Evolutionary conservation across 768 basidiomycete genomes (phyloP).

Genomic region (Tulasnella sp.): DNA sequence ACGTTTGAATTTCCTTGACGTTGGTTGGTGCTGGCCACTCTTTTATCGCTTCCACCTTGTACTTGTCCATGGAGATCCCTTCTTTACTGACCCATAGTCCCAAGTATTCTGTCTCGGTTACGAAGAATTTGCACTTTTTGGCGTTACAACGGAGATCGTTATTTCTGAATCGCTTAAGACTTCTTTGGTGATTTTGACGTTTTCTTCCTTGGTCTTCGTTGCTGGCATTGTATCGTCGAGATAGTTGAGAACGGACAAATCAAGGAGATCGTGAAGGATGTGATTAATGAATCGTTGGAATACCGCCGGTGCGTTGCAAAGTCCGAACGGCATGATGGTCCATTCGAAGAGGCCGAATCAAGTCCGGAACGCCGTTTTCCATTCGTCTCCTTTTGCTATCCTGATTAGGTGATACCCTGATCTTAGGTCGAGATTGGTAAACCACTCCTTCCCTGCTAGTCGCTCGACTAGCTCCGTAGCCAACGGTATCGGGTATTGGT

Average conservation of each 20-base stretch:
- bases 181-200: constrained; percentile 22
- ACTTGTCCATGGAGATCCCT: too few species aligned
- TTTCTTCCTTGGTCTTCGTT: constrained; percentile 19
- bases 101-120: too few species aligned
- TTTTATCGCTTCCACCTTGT: too few species aligned
- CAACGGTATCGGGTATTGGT: constrained; percentile 24
- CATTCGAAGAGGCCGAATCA: constrained; percentile 25
- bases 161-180: too few species aligned
- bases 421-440: constrained; percentile 27
- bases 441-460: constrained; percentile 21
- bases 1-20: too few species aligned
- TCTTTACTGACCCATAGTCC: too few species aligned
- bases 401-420: constrained; percentile 26
- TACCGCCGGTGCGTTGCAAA: constrained; percentile 26
- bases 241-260: constrained; percentile 22
- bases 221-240: constrained; percentile 27
- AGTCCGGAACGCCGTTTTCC: constrained; percentile 33
- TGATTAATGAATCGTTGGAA: constrained; percentile 27
- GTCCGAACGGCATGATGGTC: constrained; percentile 26
- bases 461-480: constrained; percentile 21
- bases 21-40: too few species aligned
- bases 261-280: constrained; percentile 23
- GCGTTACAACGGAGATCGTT: too few species aligned
- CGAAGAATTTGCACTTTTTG: too few species aligned
- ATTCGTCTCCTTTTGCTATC: constrained; percentile 27